Base-by-base conservation (phyloP, 306 rosid species). In the Ochetophila trinervis region DNA sequence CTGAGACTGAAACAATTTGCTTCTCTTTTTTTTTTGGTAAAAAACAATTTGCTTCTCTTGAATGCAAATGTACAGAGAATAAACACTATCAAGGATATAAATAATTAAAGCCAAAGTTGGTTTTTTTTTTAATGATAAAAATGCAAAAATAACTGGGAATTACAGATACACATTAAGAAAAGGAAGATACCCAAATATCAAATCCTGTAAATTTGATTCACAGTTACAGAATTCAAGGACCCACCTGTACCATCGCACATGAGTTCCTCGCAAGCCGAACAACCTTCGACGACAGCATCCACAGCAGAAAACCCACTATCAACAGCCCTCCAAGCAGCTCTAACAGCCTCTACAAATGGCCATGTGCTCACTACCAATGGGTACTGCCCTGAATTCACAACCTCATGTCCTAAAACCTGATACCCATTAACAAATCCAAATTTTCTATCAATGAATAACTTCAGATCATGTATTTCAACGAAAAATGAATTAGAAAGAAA, bases 211-310 rank as follows among this genome's bases (percentile, higher is more conserved):
- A 14, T 54, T 48, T 17, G 37, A 7, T 32, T 11, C 44, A 50
- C 22, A 24, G 20, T 6, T 50, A 5, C 54, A 35, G 68, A 59
- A 76, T 60, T 34, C 37, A 76, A 63, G 72, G 16, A 45, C 74
- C 57, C 4, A 86, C 98, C 98, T 73, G 98, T 93, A 60, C 97
- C 98, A 86, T 89, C 97, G 77, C 98, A 93, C 68, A 89, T 80
- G 3, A 93, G 89, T 48, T 80, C 87, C 79, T 93, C 98, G 63
- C 98, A 93, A 71, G 86, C 79, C 0, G 98, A 84, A 69, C 97
- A 93, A 54, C 98, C 97, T 75, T 87, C 87, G 30, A 93, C 88
- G 15, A 89, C 98, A 8, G 98, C 76, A 90, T 89, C 90, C 71
- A 93, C 80, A 11, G 97, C 93, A 3, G 98, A 80, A 48, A 81